Percentiles rank a stretch among this genome's conserved stretches.
Conservation (phyloP, 768 basidiomycete species). For the Lanmaoa rubissima region DNA sequence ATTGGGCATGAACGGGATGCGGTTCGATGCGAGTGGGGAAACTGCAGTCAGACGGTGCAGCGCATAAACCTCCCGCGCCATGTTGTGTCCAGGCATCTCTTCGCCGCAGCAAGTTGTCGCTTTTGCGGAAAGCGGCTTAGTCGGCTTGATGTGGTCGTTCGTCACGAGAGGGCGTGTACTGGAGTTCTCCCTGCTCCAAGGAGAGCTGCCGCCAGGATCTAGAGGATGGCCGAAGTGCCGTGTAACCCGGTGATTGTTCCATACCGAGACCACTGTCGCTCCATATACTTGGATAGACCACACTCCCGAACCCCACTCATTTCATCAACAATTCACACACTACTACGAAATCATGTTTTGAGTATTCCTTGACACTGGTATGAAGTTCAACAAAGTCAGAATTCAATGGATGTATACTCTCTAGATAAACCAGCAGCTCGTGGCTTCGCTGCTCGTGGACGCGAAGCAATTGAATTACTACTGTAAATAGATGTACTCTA, state of each 20-base stretch:
- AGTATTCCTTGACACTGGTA: too few species aligned
- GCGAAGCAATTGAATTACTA: too few species aligned
- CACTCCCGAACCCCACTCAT: too few species aligned
- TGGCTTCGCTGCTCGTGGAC: too few species aligned
- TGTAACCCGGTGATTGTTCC: background rate
- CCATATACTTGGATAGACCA: too few species aligned
- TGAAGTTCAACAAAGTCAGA: too few species aligned
- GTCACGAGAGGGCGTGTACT: slow-evolving; percentile 26
- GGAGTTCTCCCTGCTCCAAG: background rate
- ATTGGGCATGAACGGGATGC: slow-evolving; percentile 28
- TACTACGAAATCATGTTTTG: too few species aligned
- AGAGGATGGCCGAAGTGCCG: background rate
- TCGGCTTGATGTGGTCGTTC: slow-evolving; percentile 26
- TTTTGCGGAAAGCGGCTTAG: slow-evolving; percentile 24
- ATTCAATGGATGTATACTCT: too few species aligned
- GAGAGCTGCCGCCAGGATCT: background rate
- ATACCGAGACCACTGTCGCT: too few species aligned
- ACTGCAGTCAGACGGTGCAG: slow-evolving; percentile 21
- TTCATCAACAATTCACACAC: too few species aligned
- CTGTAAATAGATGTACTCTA: too few species aligned
- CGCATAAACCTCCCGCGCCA: slow-evolving; percentile 32
- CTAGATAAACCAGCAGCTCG: too few species aligned
- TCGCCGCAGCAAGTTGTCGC: slow-evolving; percentile 23
- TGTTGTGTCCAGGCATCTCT: slow-evolving; percentile 28
- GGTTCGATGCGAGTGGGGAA: slow-evolving; percentile 25